Conservation (phyloP, 179 eudicot species). For the Camellia oleifera region DNA sequence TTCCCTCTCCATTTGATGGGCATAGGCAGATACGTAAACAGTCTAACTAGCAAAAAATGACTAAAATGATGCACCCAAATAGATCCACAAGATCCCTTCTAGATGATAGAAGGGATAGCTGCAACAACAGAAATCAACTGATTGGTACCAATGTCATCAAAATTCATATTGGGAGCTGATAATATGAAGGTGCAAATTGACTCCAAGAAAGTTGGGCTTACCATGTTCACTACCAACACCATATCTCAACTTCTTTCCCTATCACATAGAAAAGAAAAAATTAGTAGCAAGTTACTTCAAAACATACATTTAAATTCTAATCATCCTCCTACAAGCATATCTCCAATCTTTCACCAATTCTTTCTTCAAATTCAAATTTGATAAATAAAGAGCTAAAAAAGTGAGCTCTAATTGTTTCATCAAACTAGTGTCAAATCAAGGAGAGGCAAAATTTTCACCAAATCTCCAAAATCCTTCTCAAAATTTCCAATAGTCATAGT, state of each 20-base stretch:
- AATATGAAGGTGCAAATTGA: neutral
- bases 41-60: no score
- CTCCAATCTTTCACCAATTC: no score
- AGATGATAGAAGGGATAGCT: slow-evolving; percentile 1
- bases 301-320: neutral
- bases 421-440: no score
- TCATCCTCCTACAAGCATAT: no score
- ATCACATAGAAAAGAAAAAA: neutral
- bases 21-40: slow-evolving; percentile 17
- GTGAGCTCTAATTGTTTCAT: no score
- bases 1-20: slow-evolving; percentile 33
- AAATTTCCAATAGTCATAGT: no score
- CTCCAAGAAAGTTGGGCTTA: neutral
- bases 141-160: neutral
- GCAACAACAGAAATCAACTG: slow-evolving; percentile 9
- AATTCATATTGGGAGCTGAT: neutral
- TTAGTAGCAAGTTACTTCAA: neutral
- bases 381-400: no score
- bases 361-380: no score
- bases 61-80: neutral
- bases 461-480: no score
- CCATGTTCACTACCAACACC: neutral
- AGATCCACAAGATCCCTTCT: slow-evolving; percentile 9
- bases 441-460: no score
- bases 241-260: slow-evolving; percentile 12